Evolutionary conservation across 495 filamentous ascomycete genomes (phyloP).

Genomic region (Penicillium longicatenatum): DNA sequence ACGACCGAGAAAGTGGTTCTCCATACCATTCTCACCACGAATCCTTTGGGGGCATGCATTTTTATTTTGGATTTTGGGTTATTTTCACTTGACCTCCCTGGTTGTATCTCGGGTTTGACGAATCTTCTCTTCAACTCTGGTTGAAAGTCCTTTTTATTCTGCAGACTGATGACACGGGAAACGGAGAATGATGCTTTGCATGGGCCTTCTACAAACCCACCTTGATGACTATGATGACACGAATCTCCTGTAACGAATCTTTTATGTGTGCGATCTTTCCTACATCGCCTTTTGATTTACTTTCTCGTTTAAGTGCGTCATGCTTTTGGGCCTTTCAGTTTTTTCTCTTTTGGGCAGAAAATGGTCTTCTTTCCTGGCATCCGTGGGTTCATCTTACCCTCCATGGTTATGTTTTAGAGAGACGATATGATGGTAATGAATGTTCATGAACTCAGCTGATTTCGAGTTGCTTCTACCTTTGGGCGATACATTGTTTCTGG

Average conservation of each 20-base stretch:
- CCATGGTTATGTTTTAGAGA: slow-evolving; percentile 32
- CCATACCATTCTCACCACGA: background rate
- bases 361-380: slow-evolving; percentile 24
- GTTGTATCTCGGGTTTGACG: background rate
- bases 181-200: slow-evolving; percentile 8
- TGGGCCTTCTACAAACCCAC: slow-evolving; percentile 23
- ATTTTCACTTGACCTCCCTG: slow-evolving; percentile 1
- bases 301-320: slow-evolving; percentile 2
- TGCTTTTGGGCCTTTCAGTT: slow-evolving; percentile 9
- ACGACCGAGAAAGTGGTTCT: background rate
- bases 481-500: background rate
- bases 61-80: slow-evolving; percentile 5
- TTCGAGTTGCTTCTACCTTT: background rate
- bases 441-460: slow-evolving; percentile 29
- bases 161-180: slow-evolving; percentile 14
- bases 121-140: background rate
- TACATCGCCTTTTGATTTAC: slow-evolving; percentile 19
- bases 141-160: slow-evolving; percentile 10
- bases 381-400: slow-evolving; percentile 14
- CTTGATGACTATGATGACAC: slow-evolving; percentile 52
- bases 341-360: slow-evolving; percentile 19
- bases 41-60: slow-evolving; percentile 1
- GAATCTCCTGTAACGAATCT: slow-evolving; percentile 47
- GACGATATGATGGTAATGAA: slow-evolving; percentile 39
- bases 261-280: slow-evolving; percentile 27